Evolutionary conservation across 345 rosid species (phyloP).

Genomic region (Linum tenue): DNA sequence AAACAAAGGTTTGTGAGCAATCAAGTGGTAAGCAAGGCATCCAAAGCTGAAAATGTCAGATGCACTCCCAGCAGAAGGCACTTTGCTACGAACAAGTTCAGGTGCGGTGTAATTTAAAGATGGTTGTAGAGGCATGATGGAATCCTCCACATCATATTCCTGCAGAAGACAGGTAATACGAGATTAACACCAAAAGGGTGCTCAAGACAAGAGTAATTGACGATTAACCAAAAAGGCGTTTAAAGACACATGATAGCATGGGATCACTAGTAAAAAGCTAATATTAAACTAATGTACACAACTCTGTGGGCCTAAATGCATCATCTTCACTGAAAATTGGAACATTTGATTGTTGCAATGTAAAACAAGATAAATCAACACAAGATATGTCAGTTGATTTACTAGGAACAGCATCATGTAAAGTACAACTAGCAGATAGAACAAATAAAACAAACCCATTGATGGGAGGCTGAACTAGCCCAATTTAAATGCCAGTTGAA

Average conservation of each 20-base stretch:
- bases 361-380: neutral
- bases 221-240: neutral
- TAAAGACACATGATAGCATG: neutral
- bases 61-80: constrained; percentile 56
- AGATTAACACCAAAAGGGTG: constrained; percentile 8
- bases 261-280: neutral
- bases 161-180: constrained; percentile 22
- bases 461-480: neutral
- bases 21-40: constrained; percentile 85
- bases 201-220: neutral
- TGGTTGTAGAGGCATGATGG: constrained; percentile 85
- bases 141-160: constrained; percentile 98
- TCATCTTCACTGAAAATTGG: neutral
- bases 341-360: neutral
- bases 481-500: neutral
- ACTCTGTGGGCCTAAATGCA: neutral
- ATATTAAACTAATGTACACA: neutral
- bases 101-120: constrained; percentile 90
- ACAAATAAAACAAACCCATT: no score
- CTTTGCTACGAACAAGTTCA: constrained; percentile 69
- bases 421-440: no score
- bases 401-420: no score
- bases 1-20: constrained; percentile 79
- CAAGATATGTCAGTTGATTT: no score
- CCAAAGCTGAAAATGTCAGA: constrained; percentile 96